These are phyloP conservation scores for Aspergillus olivimuriae DNA, from an alignment of 495 filamentous ascomycete species.

Conservation along the genomic window DNA sequence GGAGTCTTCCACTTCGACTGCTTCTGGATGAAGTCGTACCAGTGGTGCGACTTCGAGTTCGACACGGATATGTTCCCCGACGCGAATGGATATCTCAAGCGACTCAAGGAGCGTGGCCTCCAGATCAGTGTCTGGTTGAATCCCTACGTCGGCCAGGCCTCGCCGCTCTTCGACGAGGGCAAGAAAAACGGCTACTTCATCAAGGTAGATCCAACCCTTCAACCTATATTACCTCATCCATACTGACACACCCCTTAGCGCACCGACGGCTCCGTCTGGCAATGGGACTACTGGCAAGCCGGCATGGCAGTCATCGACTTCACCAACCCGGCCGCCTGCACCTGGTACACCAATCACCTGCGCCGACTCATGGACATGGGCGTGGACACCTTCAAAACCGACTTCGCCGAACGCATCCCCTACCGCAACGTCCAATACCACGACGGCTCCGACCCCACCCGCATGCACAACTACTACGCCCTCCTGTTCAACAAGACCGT, in stretches of 20 bases:
- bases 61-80: slow-evolving; percentile 63
- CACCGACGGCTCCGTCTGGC: slow-evolving; percentile 62
- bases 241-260: slow-evolving; percentile 25
- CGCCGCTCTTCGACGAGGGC: slow-evolving; percentile 56
- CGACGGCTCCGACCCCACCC: slow-evolving; percentile 48
- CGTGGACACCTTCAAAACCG: slow-evolving; percentile 66
- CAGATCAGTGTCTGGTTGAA: slow-evolving; percentile 69
- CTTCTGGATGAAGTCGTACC: slow-evolving; percentile 61
- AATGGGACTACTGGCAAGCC: slow-evolving; percentile 70
- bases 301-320: slow-evolving; percentile 72
- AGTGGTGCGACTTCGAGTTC: slow-evolving; percentile 71
- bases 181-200: slow-evolving; percentile 62
- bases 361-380: slow-evolving; percentile 57
- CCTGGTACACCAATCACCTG: slow-evolving; percentile 55
- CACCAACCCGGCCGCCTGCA: slow-evolving; percentile 59
- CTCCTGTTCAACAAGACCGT: slow-evolving; percentile 64
- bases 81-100: slow-evolving; percentile 53
- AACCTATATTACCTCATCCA: neutral
- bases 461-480: slow-evolving; percentile 73
- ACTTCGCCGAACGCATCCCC: slow-evolving; percentile 68
- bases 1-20: slow-evolving; percentile 68
- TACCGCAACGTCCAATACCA: slow-evolving; percentile 53
- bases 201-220: slow-evolving; percentile 31
- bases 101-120: slow-evolving; percentile 55
- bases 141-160: slow-evolving; percentile 62